A percentile compares a stretch with the other conserved stretches of the same genome.
Conservation (phyloP, 306 rosid species). For the Vicia sativa region DNA sequence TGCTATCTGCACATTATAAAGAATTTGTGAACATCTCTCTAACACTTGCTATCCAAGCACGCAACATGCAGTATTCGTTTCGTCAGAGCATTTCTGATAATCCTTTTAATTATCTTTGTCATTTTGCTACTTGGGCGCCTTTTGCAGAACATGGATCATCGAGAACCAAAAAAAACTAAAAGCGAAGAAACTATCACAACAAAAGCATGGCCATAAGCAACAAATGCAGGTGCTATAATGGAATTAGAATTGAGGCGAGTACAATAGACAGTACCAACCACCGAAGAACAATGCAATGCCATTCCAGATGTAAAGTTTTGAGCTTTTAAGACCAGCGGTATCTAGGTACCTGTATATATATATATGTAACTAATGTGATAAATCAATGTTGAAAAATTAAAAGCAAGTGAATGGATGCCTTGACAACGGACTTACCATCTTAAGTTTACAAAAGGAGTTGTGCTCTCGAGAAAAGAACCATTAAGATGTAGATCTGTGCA, state of each 20-base stretch:
- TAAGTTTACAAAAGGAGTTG: slow-evolving; percentile 87
- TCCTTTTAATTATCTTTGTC: slow-evolving; percentile 22
- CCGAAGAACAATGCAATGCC: slow-evolving; percentile 82
- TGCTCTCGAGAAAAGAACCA: slow-evolving; percentile 86
- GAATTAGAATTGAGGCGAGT: slow-evolving; percentile 39
- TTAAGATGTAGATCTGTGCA: slow-evolving; percentile 80
- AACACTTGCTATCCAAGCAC: background rate
- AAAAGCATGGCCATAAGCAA: slow-evolving; percentile 32
- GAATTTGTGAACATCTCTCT: too few relatives aligned
- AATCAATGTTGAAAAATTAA: slow-evolving; percentile 32
- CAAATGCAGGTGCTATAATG: slow-evolving; percentile 24
- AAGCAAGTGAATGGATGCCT: slow-evolving; percentile 21
- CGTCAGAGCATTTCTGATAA: slow-evolving; percentile 18
- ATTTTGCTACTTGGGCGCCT: slow-evolving; percentile 9
- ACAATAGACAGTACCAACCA: slow-evolving; percentile 81
- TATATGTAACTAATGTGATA: slow-evolving; percentile 29
- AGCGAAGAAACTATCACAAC: slow-evolving; percentile 11
- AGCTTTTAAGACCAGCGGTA: slow-evolving; percentile 66
- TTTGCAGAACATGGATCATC: slow-evolving; percentile 15
- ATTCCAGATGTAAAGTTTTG: slow-evolving; percentile 63
- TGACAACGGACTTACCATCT: slow-evolving; percentile 68
- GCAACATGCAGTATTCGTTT: slow-evolving; percentile 7
- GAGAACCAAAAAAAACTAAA: slow-evolving; percentile 10
- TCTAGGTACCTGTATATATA: slow-evolving; percentile 77
- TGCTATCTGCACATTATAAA: slow-evolving; percentile 65